phyloP scores from a whole-genome alignment of 768 basidiomycete species.

The Lepiota brunneoincarnata region DNA sequence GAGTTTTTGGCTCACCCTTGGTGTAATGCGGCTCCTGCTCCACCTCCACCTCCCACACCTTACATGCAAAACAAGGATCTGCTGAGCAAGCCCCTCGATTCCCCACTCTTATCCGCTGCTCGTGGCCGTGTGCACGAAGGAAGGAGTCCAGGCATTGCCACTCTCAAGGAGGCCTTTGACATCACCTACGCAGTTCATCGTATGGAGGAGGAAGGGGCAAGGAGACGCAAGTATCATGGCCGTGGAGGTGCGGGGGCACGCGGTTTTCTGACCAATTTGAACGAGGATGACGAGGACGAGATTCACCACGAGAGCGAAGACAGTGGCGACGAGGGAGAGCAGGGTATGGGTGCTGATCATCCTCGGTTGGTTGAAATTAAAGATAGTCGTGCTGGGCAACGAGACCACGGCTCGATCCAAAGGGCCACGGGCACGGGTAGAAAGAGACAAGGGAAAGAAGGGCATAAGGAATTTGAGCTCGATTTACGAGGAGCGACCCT shows the following conservation, averaged over 20 bases:
- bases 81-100: slow-evolving; percentile 65
- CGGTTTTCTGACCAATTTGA: slow-evolving; percentile 81
- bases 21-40: slow-evolving; percentile 72
- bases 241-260: slow-evolving; percentile 73
- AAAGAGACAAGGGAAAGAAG: slow-evolving; percentile 11
- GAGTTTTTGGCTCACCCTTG: slow-evolving; percentile 97
- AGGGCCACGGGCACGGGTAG: slow-evolving; percentile 16
- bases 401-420: slow-evolving; percentile 26
- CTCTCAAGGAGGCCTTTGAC: slow-evolving; percentile 97
- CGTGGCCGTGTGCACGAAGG: slow-evolving; percentile 68
- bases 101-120: slow-evolving; percentile 81
- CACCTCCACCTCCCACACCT: slow-evolving; percentile 68
- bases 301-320: slow-evolving; percentile 30
- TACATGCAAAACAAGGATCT: slow-evolving; percentile 38
- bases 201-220: slow-evolving; percentile 97
- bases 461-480: slow-evolving; percentile 62
- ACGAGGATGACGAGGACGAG: slow-evolving; percentile 84
- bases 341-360: slow-evolving; percentile 6
- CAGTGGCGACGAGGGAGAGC: not conserved
- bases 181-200: slow-evolving; percentile 98
- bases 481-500: slow-evolving; percentile 86
- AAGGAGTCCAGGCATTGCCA: slow-evolving; percentile 88
- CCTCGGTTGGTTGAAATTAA: slow-evolving; percentile 13
- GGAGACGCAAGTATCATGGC: slow-evolving; percentile 78
- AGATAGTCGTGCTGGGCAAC: slow-evolving; percentile 36